Conservation (phyloP, 2,329 filamentous ascomycete genomes). For the Furcasterigmium furcatum region DNA sequence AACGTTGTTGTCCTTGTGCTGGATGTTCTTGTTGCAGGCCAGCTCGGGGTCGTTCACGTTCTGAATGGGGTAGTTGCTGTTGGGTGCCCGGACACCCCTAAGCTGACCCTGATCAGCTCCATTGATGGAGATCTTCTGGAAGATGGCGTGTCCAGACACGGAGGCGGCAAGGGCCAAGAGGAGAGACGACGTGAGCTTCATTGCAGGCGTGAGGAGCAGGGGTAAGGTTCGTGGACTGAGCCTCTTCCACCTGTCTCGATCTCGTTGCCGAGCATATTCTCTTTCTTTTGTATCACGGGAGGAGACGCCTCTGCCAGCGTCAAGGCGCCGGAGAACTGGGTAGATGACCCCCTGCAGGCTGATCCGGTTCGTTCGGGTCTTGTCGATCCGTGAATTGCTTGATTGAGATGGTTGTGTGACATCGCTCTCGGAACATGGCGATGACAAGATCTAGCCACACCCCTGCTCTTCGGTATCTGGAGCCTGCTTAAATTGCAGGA, state of each 20-base stretch:
- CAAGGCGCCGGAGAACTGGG: no score
- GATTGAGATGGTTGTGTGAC: neutral
- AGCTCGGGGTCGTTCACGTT: conserved; percentile 41
- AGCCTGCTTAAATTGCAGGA: no score
- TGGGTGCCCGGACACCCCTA: conserved; percentile 44
- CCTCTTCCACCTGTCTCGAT: no score
- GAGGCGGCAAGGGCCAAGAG: conserved; percentile 17
- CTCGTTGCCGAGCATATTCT: no score
- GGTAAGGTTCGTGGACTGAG: no score
- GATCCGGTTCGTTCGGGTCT: neutral
- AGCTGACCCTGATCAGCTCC: conserved; percentile 45
- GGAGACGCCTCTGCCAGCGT: no score
- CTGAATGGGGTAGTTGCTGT: conserved; percentile 46
- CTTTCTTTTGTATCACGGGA: no score
- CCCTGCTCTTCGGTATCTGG: no score
- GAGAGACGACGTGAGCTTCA: conserved; percentile 8
- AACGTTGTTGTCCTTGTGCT: conserved; percentile 29
- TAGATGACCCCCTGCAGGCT: no score
- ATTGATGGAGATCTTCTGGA: conserved; percentile 41
- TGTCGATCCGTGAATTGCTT: conserved; percentile 3
- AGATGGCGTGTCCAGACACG: conserved; percentile 36
- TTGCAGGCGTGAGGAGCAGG: neutral
- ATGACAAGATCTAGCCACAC: no score
- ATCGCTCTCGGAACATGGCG: no score
- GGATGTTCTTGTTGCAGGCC: conserved; percentile 41